Conservation (phyloP, 257 asterid genomes). For the Solanum clarkiae region DNA sequence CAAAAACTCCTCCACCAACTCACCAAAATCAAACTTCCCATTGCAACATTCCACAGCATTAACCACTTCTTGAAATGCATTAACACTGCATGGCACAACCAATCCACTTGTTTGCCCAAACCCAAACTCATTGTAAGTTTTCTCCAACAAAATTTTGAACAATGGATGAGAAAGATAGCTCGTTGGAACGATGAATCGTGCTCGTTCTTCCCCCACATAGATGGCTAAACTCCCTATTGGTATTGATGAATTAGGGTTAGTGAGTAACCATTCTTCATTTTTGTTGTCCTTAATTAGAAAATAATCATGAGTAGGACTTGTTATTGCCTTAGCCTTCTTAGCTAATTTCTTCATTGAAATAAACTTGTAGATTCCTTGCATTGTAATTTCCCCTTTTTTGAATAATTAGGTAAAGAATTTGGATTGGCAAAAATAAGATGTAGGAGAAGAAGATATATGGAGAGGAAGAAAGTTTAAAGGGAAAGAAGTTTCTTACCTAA, state of each 20-base stretch:
- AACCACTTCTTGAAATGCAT: conserved; percentile 50
- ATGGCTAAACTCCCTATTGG: conserved; percentile 52
- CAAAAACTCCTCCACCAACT: conserved; percentile 47
- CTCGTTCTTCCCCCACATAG: conserved; percentile 63
- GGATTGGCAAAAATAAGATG: not conserved
- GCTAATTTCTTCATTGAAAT: conserved; percentile 55
- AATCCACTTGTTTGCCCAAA: conserved; percentile 43
- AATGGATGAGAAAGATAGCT: conserved; percentile 71
- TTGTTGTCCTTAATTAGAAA: conserved; percentile 16
- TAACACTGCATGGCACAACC: conserved; percentile 61
- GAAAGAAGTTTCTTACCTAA: not conserved
- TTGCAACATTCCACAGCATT: conserved; percentile 53
- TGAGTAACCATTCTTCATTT: not conserved
- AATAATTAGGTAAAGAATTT: not conserved
- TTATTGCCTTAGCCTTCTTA: conserved; percentile 30
- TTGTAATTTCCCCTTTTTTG: not conserved
- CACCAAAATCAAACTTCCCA: conserved; percentile 64
- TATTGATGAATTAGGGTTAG: conserved; percentile 1
- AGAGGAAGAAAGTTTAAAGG: not conserved
- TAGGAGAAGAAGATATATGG: not conserved
- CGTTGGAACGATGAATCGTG: conserved; percentile 56
- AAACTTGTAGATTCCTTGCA: conserved; percentile 49
- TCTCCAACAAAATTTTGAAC: conserved; percentile 67
- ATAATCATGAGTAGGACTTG: conserved; percentile 6
- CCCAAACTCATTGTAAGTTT: conserved; percentile 62